These are phyloP conservation scores for Conoideocrella luteorostrata DNA, from an alignment of 2,329 filamentous ascomycete genomes.

Conservation along the genomic window DNA sequence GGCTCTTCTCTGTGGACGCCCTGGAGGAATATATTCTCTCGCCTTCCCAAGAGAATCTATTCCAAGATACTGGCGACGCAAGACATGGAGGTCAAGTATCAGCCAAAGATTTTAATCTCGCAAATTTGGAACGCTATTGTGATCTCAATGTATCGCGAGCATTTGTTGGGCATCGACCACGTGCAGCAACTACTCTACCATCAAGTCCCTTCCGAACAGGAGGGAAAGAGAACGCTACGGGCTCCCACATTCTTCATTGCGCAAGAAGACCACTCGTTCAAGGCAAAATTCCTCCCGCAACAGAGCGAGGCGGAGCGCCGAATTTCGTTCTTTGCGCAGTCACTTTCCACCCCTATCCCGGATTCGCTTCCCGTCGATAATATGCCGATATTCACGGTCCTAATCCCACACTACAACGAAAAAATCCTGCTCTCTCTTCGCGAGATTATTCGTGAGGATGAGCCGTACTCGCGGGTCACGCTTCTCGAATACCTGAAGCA, in stretches of 20 bases:
- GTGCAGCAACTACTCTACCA: constrained; percentile 98
- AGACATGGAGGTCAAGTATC: constrained; percentile 99
- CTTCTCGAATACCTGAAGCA: constrained; percentile 97
- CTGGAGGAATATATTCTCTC: constrained; percentile 98
- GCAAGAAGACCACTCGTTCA: constrained; percentile 98
- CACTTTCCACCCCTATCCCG: constrained; percentile 91
- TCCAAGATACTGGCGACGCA: constrained; percentile 96
- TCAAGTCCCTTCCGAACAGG: constrained; percentile 96
- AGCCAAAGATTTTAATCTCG: constrained; percentile 97
- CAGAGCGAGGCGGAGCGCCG: constrained; percentile 95
- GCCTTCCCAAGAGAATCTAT: constrained; percentile 96
- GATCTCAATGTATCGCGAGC: constrained; percentile 99
- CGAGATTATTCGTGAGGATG: constrained; percentile 97
- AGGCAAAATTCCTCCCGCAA: constrained; percentile 95
- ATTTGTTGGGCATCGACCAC: constrained; percentile 93
- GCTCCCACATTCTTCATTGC: constrained; percentile 99
- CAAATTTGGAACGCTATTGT: constrained; percentile 99
- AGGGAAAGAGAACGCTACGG: constrained; percentile 91
- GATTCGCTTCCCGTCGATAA: constrained; percentile 97
- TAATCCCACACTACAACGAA: constrained; percentile 97
- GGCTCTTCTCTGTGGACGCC: constrained; percentile 98
- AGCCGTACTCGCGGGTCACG: constrained; percentile 96
- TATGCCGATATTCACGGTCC: constrained; percentile 97
- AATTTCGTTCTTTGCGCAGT: constrained; percentile 98
- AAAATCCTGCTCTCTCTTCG: constrained; percentile 95